Evolutionary conservation across 768 basidiomycete species (phyloP).

Genomic region (Thelephora ganbajun): DNA sequence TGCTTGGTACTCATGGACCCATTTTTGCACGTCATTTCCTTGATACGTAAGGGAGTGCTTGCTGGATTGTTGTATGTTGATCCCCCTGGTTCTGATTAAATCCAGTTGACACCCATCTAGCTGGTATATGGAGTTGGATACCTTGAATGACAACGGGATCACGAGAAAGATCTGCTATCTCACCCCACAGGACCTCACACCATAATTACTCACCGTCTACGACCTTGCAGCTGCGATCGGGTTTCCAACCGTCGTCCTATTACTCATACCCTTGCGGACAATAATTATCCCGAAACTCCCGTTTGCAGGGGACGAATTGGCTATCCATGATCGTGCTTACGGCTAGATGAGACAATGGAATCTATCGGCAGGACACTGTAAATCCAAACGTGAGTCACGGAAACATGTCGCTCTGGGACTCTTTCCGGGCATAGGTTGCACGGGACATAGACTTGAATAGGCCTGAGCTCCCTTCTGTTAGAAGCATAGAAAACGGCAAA

Average conservation of each 20-base stretch:
- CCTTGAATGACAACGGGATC: slow-evolving; percentile 70
- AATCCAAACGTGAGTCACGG: background rate
- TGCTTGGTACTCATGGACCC: slow-evolving; percentile 73
- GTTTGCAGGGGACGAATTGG: slow-evolving; percentile 67
- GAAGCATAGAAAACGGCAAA: too few relatives aligned
- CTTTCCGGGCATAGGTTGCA: too few relatives aligned
- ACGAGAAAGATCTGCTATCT: slow-evolving; percentile 72
- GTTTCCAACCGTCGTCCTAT: slow-evolving; percentile 79
- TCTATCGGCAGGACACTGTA: slow-evolving; percentile 25
- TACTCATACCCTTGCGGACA: slow-evolving; percentile 66
- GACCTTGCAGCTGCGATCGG: slow-evolving; percentile 62
- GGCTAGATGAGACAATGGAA: slow-evolving; percentile 25
- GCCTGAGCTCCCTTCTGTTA: too few relatives aligned
- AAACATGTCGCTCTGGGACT: too few relatives aligned
- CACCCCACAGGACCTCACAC: slow-evolving; percentile 27
- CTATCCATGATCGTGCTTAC: slow-evolving; percentile 21
- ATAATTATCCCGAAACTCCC: slow-evolving; percentile 59
- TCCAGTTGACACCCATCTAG: slow-evolving; percentile 17
- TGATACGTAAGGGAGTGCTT: slow-evolving; percentile 73
- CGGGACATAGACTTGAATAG: too few relatives aligned
- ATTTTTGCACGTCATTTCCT: slow-evolving; percentile 62
- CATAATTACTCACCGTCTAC: background rate
- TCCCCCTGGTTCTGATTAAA: background rate
- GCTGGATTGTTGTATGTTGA: slow-evolving; percentile 69
- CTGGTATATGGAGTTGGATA: slow-evolving; percentile 89